phyloP scores from a whole-genome alignment of 495 filamentous ascomycete species.

The Letharia columbiana region DNA sequence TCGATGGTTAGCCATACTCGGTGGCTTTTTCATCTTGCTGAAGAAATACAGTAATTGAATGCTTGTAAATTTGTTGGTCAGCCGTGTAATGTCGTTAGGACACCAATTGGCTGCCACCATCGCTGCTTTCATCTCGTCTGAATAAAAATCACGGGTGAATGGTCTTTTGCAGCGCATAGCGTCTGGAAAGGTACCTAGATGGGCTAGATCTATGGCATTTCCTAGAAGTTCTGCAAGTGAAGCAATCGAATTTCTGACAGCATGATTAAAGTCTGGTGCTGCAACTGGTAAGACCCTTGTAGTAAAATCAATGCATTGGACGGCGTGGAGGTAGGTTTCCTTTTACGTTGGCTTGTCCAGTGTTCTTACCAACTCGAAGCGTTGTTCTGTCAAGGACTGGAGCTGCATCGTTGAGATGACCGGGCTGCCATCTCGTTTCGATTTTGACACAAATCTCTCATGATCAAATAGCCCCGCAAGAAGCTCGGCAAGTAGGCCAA shows the following conservation, averaged over 20 bases:
- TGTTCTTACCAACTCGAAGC: background rate
- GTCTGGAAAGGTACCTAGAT: background rate
- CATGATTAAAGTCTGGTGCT: background rate
- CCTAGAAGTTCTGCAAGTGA: slow-evolving; percentile 4
- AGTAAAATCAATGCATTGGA: slow-evolving; percentile 1
- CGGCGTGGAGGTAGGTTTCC: background rate
- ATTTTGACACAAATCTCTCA: background rate
- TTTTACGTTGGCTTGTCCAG: slow-evolving; percentile 3
- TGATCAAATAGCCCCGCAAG: slow-evolving; percentile 4
- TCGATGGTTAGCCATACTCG: background rate
- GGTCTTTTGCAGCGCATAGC: background rate
- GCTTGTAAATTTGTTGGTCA: background rate
- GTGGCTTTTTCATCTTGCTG: slow-evolving; percentile 8
- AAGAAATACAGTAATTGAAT: slow-evolving; percentile 5
- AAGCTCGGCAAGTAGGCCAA: slow-evolving; percentile 9
- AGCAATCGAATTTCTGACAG: background rate
- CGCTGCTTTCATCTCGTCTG: background rate
- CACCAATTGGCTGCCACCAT: slow-evolving; percentile 8
- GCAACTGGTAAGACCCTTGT: background rate
- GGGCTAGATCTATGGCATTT: background rate
- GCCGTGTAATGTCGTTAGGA: background rate
- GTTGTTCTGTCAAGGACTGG: background rate
- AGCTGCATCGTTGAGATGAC: slow-evolving; percentile 1
- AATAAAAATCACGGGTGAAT: background rate
- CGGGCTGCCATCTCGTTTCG: background rate